Evolutionary conservation across 352 stramenopile genomes (phyloP).

Genomic region (Globisporangium uncinulatum): DNA sequence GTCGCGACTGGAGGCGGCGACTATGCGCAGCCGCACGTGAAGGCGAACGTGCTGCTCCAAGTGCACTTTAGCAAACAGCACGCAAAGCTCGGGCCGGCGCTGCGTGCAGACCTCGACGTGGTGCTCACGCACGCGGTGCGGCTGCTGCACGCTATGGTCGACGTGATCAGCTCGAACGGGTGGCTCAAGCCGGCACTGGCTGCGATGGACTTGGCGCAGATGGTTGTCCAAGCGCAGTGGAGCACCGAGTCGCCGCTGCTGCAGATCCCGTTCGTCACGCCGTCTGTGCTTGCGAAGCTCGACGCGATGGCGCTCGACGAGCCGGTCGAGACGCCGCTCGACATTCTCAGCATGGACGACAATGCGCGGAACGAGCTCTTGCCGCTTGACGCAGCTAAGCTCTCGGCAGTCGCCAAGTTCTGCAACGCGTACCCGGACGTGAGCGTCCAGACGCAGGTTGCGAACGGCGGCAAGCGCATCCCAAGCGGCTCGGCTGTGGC

Average conservation of each 20-base stretch:
- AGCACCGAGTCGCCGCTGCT: slow-evolving; percentile 95
- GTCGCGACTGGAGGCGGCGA: slow-evolving; percentile 73
- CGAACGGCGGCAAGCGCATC: slow-evolving; percentile 89
- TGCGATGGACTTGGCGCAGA: slow-evolving; percentile 99
- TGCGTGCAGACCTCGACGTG: slow-evolving; percentile 90
- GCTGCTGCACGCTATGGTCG: slow-evolving; percentile 97
- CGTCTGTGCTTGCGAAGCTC: slow-evolving; percentile 74
- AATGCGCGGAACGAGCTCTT: slow-evolving; percentile 89
- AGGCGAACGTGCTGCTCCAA: slow-evolving; percentile 96
- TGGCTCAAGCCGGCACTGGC: slow-evolving; percentile 98
- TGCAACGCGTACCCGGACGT: slow-evolving; percentile 99
- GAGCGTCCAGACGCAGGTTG: slow-evolving; percentile 92
- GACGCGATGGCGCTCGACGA: slow-evolving; percentile 55
- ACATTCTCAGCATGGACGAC: slow-evolving; percentile 93
- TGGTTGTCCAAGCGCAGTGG: slow-evolving; percentile 98
- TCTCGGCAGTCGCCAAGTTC: slow-evolving; percentile 98
- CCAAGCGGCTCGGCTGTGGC: slow-evolving; percentile 87
- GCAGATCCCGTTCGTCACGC: slow-evolving; percentile 96
- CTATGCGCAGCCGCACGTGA: slow-evolving; percentile 93
- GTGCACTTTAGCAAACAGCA: slow-evolving; percentile 95
- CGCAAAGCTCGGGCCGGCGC: slow-evolving; percentile 85
- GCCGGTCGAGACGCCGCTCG: slow-evolving; percentile 71
- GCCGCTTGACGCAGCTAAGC: slow-evolving; percentile 83
- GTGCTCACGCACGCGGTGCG: slow-evolving; percentile 90
- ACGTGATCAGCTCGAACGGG: slow-evolving; percentile 98